Base-by-base conservation (phyloP, 257 asterid species). In the Coffea eugenioides region DNA sequence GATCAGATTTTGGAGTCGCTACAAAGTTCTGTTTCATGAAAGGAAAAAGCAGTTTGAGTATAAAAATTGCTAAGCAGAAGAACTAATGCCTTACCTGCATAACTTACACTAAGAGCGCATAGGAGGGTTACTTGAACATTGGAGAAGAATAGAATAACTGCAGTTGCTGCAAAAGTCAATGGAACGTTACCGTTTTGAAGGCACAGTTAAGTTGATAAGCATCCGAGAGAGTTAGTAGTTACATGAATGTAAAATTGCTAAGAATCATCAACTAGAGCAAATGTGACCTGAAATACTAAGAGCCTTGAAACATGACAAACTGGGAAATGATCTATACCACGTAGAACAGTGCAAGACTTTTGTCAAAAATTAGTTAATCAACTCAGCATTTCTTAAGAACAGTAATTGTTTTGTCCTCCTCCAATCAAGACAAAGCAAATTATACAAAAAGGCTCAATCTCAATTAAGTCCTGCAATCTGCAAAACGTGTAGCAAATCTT, bases 71-170 rank as follows among this genome's bases (percentile, higher is more conserved):
- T 20, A 49, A 67, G 73, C 25, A 71, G 61, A 25, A 23, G 20
- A 8, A 14, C 80, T 51, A 52, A 11, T 9, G 67, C 61, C 41
- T 49, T 72, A 95, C 99, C 99, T 88, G 94, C 89, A 79, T 88
- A 95, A 87, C 97, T 89, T 70, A 93, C 93, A 13, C 87, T 88
- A 56, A 91, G 57, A 31, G 97, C 89, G 62, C 84, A 90, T 31
- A 92, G 80, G 80, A 93, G 69, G 68, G 98, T 97, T 73, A 90
- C 71, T 82, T 89, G 96, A 79, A 95, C 91, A 69, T 93, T 92
- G 73, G 97, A 85, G 69, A 79, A 80, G 70, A 90, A 85, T 65
- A 95, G 86, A 77, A 93, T 87, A 43, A 90, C 86, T 61, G 88
- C 93, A 75, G 91, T 88, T 80, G 83, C 99, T 95, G 99, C 89